These are phyloP conservation scores for Botrytis byssoidea DNA, from an alignment of 2,329 filamentous ascomycete species.

Conservation along the genomic window DNA sequence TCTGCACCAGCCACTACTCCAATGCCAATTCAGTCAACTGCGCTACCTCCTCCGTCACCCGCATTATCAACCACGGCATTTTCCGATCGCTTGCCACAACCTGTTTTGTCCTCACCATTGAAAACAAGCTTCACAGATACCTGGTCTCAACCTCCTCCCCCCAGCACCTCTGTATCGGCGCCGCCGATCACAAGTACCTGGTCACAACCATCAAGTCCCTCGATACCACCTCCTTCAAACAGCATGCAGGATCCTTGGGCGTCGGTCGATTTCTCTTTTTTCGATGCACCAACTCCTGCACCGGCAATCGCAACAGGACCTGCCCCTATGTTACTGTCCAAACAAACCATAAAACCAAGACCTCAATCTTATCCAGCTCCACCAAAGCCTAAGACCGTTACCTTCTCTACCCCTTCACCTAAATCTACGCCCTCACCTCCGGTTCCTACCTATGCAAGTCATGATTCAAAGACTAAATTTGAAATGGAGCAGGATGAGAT, in stretches of 20 bases:
- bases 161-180: background rate
- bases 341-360: constrained; percentile 3
- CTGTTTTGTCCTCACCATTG: background rate
- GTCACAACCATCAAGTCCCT: background rate
- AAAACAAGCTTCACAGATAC: background rate
- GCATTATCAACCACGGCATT: background rate
- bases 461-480: constrained; percentile 29
- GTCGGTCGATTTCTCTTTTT: constrained; percentile 41
- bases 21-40: background rate
- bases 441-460: constrained; percentile 18
- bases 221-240: constrained; percentile 3
- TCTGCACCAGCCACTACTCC: background rate
- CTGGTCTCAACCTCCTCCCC: constrained; percentile 4
- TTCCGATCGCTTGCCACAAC: background rate
- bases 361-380: constrained; percentile 16
- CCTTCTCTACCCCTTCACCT: constrained; percentile 6
- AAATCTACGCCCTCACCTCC: constrained; percentile 12
- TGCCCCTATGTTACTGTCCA: background rate
- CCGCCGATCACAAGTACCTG: background rate
- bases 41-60: background rate
- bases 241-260: constrained; percentile 38
- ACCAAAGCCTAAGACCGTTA: constrained; percentile 16
- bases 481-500: constrained; percentile 39
- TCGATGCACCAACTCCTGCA: constrained; percentile 31
- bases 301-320: background rate